phyloP scores from a whole-genome alignment of 2,329 filamentous ascomycete species.

The Cercospora sp. region DNA sequence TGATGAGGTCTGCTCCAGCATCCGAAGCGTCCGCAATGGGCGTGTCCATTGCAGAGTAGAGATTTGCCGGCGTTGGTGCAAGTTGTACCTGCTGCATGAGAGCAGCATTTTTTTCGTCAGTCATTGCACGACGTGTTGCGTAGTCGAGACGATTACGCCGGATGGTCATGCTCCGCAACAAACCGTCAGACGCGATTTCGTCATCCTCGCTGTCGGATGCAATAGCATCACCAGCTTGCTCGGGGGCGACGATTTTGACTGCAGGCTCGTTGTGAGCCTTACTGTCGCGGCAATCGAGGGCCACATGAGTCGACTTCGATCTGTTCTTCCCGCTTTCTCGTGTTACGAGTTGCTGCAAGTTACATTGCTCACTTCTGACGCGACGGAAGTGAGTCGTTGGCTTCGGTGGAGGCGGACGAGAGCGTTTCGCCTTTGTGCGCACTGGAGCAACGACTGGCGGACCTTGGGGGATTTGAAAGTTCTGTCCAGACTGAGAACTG shows the following conservation, averaged over 20 bases:
- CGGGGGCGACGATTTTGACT: slow-evolving; percentile 4
- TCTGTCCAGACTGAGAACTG: neutral
- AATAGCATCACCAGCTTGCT: slow-evolving; percentile 22
- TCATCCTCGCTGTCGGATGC: slow-evolving; percentile 28
- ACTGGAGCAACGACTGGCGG: neutral
- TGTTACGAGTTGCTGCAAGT: neutral
- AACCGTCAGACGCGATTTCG: neutral
- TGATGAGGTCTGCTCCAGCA: slow-evolving; percentile 1
- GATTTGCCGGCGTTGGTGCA: neutral
- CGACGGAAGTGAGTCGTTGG: neutral
- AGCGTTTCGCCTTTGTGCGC: neutral
- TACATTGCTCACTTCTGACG: slow-evolving; percentile 7
- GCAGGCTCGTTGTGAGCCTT: neutral
- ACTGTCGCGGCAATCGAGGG: neutral
- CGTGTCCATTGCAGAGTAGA: neutral
- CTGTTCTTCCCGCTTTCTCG: neutral
- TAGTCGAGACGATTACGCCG: slow-evolving; percentile 19
- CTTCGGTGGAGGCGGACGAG: neutral
- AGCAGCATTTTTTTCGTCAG: slow-evolving; percentile 10
- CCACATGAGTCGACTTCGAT: neutral
- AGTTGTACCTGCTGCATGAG: neutral
- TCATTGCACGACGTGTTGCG: slow-evolving; percentile 20
- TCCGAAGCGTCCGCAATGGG: slow-evolving; percentile 11
- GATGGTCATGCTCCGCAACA: neutral
- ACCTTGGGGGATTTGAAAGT: neutral